These are phyloP conservation scores for Ustilago sp. DNA, from an alignment of 1,284 basidiomycete species.

Conservation along the genomic window DNA sequence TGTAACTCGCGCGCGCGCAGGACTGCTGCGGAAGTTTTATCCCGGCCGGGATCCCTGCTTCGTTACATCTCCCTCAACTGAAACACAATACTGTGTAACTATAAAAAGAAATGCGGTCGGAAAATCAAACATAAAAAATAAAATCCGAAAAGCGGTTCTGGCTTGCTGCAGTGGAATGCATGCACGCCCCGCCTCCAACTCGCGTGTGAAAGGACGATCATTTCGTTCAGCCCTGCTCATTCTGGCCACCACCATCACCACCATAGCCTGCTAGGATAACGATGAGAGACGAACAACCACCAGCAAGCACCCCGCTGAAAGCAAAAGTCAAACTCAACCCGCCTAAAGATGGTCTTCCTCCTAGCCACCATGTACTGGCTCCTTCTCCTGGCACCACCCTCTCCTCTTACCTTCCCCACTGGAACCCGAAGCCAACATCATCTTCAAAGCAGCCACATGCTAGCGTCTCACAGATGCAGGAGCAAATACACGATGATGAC, in stretches of 20 bases:
- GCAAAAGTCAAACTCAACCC: constrained; percentile 24
- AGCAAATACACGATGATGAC: background rate
- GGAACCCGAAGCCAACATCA: constrained; percentile 33
- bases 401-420: constrained; percentile 46
- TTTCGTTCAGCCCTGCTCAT: background rate
- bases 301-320: constrained; percentile 8
- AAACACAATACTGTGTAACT: background rate
- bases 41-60: too few relatives aligned
- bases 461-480: background rate
- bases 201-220: constrained; percentile 2
- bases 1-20: too few relatives aligned
- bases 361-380: constrained; percentile 49
- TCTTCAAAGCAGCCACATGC: background rate
- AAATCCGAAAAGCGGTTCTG: background rate
- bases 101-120: background rate
- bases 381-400: constrained; percentile 50
- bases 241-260: background rate
- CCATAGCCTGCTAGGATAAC: background rate
- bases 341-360: constrained; percentile 23
- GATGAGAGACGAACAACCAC: constrained; percentile 1
- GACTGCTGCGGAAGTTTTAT: too few relatives aligned
- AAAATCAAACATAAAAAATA: constrained; percentile 8
- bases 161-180: constrained; percentile 1
- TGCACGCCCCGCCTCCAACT: constrained; percentile 10
- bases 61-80: too few relatives aligned